phyloP scores from a whole-genome alignment of 1,284 basidiomycete genomes.

The Ganoderma lingzhi region DNA sequence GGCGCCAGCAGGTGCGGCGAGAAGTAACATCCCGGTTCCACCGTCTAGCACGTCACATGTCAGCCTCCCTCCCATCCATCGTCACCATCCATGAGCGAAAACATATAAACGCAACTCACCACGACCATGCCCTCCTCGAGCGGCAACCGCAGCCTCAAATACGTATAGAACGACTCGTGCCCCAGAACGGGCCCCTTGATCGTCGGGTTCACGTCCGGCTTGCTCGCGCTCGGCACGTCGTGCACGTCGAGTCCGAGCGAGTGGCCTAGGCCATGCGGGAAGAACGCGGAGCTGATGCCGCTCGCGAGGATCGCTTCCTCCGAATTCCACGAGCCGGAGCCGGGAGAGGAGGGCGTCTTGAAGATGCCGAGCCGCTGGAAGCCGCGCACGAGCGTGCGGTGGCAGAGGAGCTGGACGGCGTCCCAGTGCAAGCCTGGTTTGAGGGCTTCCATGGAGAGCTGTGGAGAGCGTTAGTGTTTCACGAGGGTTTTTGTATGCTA shows the following conservation, averaged over 20 bases:
- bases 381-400: slow-evolving; percentile 78
- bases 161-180: slow-evolving; percentile 75
- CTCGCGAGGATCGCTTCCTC: slow-evolving; percentile 77
- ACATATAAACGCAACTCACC: slow-evolving; percentile 50
- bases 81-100: background rate
- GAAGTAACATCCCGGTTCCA: slow-evolving; percentile 93
- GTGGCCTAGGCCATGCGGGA: slow-evolving; percentile 92
- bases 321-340: slow-evolving; percentile 61
- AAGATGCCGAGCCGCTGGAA: slow-evolving; percentile 90
- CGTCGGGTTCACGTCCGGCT: slow-evolving; percentile 62
- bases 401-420: slow-evolving; percentile 81
- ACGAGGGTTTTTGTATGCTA: background rate
- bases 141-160: slow-evolving; percentile 78
- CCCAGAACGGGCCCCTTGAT: slow-evolving; percentile 55
- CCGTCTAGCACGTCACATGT: slow-evolving; percentile 39
- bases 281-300: slow-evolving; percentile 85
- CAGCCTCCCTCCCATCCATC: background rate
- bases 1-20: slow-evolving; percentile 78
- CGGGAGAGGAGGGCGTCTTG: slow-evolving; percentile 56
- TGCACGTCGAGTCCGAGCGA: slow-evolving; percentile 91
- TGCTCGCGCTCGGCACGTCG: slow-evolving; percentile 81
- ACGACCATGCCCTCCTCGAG: slow-evolving; percentile 85
- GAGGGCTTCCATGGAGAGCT: slow-evolving; percentile 73
- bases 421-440: slow-evolving; percentile 88
- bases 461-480: background rate